Percentiles rank a stretch among this genome's conserved stretches.
phyloP scores from a whole-genome alignment of 129 eudicot genomes.

The Scalesia atractyloides region DNA sequence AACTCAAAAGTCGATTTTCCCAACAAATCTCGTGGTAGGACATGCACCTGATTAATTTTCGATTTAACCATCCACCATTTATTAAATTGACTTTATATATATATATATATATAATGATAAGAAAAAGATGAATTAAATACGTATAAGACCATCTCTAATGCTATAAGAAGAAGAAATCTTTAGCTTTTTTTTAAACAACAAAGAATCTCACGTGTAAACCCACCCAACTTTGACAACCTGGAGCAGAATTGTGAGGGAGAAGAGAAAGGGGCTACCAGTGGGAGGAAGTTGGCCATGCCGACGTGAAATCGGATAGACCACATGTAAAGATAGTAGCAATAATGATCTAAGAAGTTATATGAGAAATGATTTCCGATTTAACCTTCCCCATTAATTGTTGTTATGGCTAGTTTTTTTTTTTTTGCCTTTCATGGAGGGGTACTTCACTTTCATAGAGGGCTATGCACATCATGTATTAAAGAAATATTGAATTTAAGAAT shows the following conservation, averaged over 20 bases:
- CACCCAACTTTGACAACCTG: too few species aligned
- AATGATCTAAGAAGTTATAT: too few species aligned
- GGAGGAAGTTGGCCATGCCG: too few species aligned
- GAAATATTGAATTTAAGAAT: conserved; percentile 25
- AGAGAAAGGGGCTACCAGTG: too few species aligned
- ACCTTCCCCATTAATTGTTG: too few species aligned
- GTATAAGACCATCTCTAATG: neutral
- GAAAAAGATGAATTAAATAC: neutral
- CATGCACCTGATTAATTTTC: conserved; percentile 60
- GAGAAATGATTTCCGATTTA: too few species aligned
- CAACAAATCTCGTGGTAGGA: conserved; percentile 92
- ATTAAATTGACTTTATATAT: conserved; percentile 6
- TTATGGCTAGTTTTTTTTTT: conserved; percentile 19
- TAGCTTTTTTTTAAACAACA: too few species aligned
- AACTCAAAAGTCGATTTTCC: conserved; percentile 93
- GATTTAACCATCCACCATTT: conserved; percentile 24
- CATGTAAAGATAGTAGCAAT: too few species aligned
- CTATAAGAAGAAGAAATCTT: neutral
- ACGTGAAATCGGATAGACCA: too few species aligned
- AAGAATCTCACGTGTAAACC: too few species aligned
- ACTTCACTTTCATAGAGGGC: conserved; percentile 41
- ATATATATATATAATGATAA: neutral
- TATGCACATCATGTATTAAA: conserved; percentile 35
- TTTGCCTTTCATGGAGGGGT: conserved; percentile 38
- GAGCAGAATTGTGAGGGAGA: too few species aligned